Conservation (phyloP, 2,329 filamentous ascomycete species). For the Fusarium bulbicola region DNA sequence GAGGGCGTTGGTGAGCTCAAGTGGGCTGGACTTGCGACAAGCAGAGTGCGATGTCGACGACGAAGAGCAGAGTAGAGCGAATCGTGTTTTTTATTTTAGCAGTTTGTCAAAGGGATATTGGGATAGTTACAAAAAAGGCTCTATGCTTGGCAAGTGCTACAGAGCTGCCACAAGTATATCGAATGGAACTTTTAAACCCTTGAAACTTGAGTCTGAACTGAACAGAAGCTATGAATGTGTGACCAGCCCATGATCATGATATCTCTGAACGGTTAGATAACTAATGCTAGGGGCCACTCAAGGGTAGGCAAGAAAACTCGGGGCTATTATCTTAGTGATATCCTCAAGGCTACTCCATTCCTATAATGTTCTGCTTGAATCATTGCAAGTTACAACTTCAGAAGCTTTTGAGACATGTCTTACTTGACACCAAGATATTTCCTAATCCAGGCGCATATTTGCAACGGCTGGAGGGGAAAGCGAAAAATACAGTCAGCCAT, state of each 20-base stretch:
- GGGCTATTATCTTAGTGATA: not conserved
- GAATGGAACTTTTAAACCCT: conserved; percentile 23
- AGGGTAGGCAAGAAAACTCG: not conserved
- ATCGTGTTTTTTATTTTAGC: conserved; percentile 33
- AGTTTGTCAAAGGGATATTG: conserved; percentile 36
- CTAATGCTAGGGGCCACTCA: not conserved
- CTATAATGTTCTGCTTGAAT: not conserved
- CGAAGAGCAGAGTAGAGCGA: conserved; percentile 42
- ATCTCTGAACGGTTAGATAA: not conserved
- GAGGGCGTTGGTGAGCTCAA: conserved; percentile 45
- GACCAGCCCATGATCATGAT: not conserved
- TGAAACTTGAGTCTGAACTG: not conserved
- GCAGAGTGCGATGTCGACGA: conserved; percentile 18
- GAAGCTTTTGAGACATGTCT: not conserved
- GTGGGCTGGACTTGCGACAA: conserved; percentile 42
- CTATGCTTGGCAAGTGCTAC: conserved; percentile 38
- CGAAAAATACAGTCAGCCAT: not conserved
- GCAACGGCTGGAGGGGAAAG: not conserved
- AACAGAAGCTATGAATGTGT: not conserved
- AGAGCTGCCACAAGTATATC: conserved; percentile 39
- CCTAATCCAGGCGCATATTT: not conserved
- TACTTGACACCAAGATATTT: not conserved
- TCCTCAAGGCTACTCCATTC: not conserved
- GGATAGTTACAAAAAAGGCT: conserved; percentile 42
- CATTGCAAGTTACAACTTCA: not conserved